phyloP scores from a whole-genome alignment of 1,284 basidiomycete genomes.

The Fistulina hepatica region DNA sequence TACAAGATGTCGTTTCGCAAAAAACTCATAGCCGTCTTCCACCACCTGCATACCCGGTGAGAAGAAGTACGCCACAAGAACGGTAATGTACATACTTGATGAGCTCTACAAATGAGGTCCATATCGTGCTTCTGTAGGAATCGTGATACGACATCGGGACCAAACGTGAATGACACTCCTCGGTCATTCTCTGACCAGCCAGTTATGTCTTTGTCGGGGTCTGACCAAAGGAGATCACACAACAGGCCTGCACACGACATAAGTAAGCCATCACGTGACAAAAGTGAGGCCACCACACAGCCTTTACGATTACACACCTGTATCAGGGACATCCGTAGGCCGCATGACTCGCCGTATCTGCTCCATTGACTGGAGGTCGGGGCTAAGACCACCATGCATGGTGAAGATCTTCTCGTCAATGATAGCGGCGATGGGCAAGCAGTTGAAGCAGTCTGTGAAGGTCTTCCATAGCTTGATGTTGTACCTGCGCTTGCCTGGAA shows the following conservation, averaged over 20 bases:
- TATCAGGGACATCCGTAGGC: constrained; percentile 98
- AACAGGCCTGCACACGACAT: constrained; percentile 56
- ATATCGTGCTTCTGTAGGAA: constrained; percentile 99
- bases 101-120: constrained; percentile 97
- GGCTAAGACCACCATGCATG: constrained; percentile 88
- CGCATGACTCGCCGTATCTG: constrained; percentile 99
- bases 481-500: constrained; percentile 86
- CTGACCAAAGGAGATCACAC: constrained; percentile 97
- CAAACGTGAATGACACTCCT: constrained; percentile 98
- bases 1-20: constrained; percentile 94
- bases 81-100: constrained; percentile 59
- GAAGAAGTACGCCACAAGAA: constrained; percentile 9
- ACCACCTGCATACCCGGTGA: constrained; percentile 56
- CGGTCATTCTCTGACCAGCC: constrained; percentile 99
- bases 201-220: constrained; percentile 98
- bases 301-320: constrained; percentile 62
- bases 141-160: constrained; percentile 93
- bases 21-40: constrained; percentile 99
- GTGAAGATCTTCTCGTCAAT: constrained; percentile 98
- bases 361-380: constrained; percentile 98
- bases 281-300: constrained; percentile 4
- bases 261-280: constrained; percentile 11
- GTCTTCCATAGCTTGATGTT: constrained; percentile 99
- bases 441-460: constrained; percentile 96
- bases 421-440: constrained; percentile 89